Evolutionary conservation across 352 stramenopile species (phyloP).

Genomic region (Aphanomyces euteiches): DNA sequence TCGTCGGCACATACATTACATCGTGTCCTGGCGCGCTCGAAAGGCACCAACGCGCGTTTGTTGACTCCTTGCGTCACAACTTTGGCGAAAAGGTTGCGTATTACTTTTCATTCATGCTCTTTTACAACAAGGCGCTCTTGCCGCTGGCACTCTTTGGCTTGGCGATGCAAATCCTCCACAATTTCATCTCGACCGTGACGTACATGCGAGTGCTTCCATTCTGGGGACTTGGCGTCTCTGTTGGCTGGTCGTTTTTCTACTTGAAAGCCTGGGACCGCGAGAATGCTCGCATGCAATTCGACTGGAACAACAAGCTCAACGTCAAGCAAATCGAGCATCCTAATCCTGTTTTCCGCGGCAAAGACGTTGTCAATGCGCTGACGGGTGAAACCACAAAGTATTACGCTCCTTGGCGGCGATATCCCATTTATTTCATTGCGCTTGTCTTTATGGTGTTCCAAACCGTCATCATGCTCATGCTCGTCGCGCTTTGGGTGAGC

Average conservation of each 20-base stretch:
- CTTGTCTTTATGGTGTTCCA: constrained; percentile 79
- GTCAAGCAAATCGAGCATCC: constrained; percentile 83
- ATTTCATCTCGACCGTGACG: constrained; percentile 58
- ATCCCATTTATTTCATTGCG: constrained; percentile 74
- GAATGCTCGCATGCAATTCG: constrained; percentile 68
- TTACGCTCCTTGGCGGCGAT: constrained; percentile 62
- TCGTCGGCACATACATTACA: constrained; percentile 70
- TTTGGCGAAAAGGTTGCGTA: constrained; percentile 84
- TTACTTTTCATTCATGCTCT: constrained; percentile 84
- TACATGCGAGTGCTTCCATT: constrained; percentile 77
- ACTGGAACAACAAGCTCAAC: constrained; percentile 51
- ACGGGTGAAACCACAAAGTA: constrained; percentile 65
- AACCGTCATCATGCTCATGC: constrained; percentile 79
- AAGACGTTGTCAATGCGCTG: constrained; percentile 63
- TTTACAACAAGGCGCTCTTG: constrained; percentile 80
- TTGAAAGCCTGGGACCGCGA: constrained; percentile 73
- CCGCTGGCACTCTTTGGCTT: constrained; percentile 73
- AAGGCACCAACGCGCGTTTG: constrained; percentile 49
- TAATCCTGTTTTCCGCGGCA: constrained; percentile 71
- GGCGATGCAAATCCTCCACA: constrained; percentile 58
- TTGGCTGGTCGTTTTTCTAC: constrained; percentile 78
- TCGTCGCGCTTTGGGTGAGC: constrained; percentile 83
- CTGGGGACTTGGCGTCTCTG: constrained; percentile 71
- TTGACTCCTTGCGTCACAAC: constrained; percentile 58
- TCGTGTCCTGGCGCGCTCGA: constrained; percentile 51